Base-by-base conservation (phyloP, 805 yeast genomes). In the Hanseniaspora opuntiae region DNA sequence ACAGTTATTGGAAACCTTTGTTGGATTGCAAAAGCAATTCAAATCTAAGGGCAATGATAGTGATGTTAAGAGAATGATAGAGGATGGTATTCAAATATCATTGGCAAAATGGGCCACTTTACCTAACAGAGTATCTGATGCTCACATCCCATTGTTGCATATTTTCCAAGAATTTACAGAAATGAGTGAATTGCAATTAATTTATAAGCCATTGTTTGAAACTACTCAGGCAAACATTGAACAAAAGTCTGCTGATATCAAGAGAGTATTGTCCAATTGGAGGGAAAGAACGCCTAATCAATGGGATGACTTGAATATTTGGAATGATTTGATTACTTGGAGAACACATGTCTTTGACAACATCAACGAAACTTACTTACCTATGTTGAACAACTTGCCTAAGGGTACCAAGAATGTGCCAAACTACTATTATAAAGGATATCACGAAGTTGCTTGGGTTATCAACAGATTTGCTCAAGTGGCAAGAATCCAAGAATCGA, bases 311-410 rank as follows among this genome's bases (percentile, higher is more conserved):
- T 89, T 93, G 62, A 90, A 88, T 64, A 78, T 89, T 56, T 93
- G 99, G 99, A 89, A 94, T 59, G 99, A 93, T 64, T 70, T 93
- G 56, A 95, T 93, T 4, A 89, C 97, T 0, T 93, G 99, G 99
- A 77, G 99, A 60, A 97, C 93, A 68, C 97, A 93, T 70, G 97
- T 96, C 0, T 93, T 94, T 74, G 89, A 86, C 58, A 96, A 90
- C 25, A 89, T 93, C 60, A 93, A 93, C 72, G 85, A 85, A 65
- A 95, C 86, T 1, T 93, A 93, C 66, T 76, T 89, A 75, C 97
- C 97, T 9, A 75, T 94, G 62, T 84, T 89, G 56, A 95, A 96
- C 1, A 79, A 86, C 2, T 64, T 86, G 36, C 96, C 86, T 61
- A 87, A 84, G 56, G 72, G 75, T 1, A 78, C 81, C 44, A 80